Percentiles rank a stretch among this genome's conserved stretches.
Conservation (phyloP, 2,329 filamentous ascomycete species). For the Alternaria triticina region DNA sequence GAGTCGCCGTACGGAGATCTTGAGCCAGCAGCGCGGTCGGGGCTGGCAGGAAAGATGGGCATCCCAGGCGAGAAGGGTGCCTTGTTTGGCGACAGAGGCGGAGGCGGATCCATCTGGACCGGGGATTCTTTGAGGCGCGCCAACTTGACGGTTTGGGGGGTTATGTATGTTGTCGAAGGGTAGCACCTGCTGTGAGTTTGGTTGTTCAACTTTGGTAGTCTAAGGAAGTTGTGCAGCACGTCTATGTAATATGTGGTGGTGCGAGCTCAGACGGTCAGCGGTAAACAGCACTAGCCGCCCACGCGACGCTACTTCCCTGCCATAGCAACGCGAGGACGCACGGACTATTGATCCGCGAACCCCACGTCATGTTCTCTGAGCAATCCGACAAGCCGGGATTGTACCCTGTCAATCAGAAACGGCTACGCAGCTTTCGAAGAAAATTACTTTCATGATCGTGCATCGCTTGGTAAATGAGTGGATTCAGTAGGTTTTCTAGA, state of each 20-base stretch:
- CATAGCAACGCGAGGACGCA: slow-evolving; percentile 33
- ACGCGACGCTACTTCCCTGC: slow-evolving; percentile 27
- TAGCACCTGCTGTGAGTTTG: slow-evolving; percentile 6
- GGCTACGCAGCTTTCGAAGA: neutral
- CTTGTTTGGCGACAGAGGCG: slow-evolving; percentile 52
- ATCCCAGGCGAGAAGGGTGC: slow-evolving; percentile 62
- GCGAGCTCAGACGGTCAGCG: slow-evolving; percentile 19
- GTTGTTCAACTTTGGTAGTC: slow-evolving; percentile 9
- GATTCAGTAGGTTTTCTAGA: neutral
- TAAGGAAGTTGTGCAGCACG: slow-evolving; percentile 17
- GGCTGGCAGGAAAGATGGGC: slow-evolving; percentile 67
- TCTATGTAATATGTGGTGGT: slow-evolving; percentile 19
- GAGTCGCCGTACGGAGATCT: slow-evolving; percentile 39
- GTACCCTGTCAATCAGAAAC: neutral
- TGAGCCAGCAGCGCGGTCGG: slow-evolving; percentile 65
- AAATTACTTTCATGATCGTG: neutral
- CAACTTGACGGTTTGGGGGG: slow-evolving; percentile 41
- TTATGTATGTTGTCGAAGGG: slow-evolving; percentile 9
- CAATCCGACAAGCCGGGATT: neutral
- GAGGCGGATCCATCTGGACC: slow-evolving; percentile 46
- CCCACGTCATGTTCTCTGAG: slow-evolving; percentile 9
- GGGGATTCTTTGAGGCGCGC: slow-evolving; percentile 46
- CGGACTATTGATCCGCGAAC: slow-evolving; percentile 9
- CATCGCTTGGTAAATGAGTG: neutral
- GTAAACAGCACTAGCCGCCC: slow-evolving; percentile 34